Conservation (phyloP, 148 eudicot genomes). For the Camellia japonica region DNA sequence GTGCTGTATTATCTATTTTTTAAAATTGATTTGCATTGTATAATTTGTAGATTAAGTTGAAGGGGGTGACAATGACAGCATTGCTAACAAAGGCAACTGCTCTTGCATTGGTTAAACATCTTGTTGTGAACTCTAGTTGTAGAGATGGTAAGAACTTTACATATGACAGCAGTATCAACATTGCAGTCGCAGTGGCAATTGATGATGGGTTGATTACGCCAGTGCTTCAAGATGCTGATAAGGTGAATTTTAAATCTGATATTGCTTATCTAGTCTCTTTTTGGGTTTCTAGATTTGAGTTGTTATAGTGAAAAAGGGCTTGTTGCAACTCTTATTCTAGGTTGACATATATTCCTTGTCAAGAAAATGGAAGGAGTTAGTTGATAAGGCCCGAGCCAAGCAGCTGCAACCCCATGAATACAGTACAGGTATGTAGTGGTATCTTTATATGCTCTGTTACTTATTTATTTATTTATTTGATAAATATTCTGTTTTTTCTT, state of each 20-base stretch:
- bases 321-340: slow-evolving; percentile 28
- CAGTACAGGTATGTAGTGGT: slow-evolving; percentile 46
- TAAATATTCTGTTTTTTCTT: too few relatives aligned
- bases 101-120: slow-evolving; percentile 80
- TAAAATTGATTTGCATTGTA: slow-evolving; percentile 11
- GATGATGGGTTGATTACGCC: slow-evolving; percentile 94
- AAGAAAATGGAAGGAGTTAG: slow-evolving; percentile 93
- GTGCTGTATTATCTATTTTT: neutral
- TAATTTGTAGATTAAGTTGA: slow-evolving; percentile 62
- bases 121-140: slow-evolving; percentile 91
- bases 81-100: slow-evolving; percentile 96
- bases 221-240: slow-evolving; percentile 88
- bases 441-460: neutral
- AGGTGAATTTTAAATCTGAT: slow-evolving; percentile 38
- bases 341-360: slow-evolving; percentile 76
- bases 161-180: slow-evolving; percentile 80
- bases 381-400: slow-evolving; percentile 92
- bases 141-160: slow-evolving; percentile 98
- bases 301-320: neutral
- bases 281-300: too few relatives aligned
- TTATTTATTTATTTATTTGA: too few relatives aligned
- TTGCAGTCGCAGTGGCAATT: slow-evolving; percentile 92
- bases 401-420: slow-evolving; percentile 84
- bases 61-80: slow-evolving; percentile 98
- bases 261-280: neutral